Evolutionary conservation across 345 rosid genomes (phyloP), one percentile per base, ranked within the genome.

Genomic region (Citrus cavaleriei): DNA sequence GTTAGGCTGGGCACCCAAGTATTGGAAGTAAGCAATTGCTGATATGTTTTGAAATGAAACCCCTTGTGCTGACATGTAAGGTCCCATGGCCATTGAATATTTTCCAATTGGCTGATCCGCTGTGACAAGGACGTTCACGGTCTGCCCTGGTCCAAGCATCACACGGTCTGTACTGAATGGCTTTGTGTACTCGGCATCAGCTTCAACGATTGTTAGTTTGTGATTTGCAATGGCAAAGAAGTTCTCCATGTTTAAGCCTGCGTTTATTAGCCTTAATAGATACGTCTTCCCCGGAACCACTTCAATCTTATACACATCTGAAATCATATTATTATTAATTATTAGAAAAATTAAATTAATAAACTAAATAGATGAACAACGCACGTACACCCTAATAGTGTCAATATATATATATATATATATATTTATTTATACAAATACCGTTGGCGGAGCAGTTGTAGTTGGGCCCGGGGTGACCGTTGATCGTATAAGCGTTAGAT

Each of bases 81-180:
- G 95, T 74, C 97, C 96, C 89, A 91, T 86, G 73, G 96, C 93
- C 83, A 93, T 91, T 82, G 93, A 88, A 86, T 93, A 93, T 83
- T 72, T 90, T 83, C 89, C 93, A 18, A 83, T 83, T 62, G 89
- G 77, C 81, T 93, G 97, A 86, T 94, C 93, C 6, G 97, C 93
- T 10, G 92, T 85, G 81, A 93, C 90, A 6, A 94, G 93, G 70
- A 94, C 91, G 74, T 86, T 93, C 85, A 92, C 87, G 5, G 98
- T 94, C 86, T 94, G 98, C 40, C 97, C 98, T 2, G 97, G 97
- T 70, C 91, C 97, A 21, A 94, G 87, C 98, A 94, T 94, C 79
- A 94, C 91, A 1, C 80, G 87, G 74, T 87, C 89, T 3, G 93
- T 90, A 58, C 85, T 66, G 82, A 87, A 93, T 27, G 93, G 92